Evolutionary conservation across 2,329 filamentous ascomycete genomes (phyloP).

Genomic region (Periconia sp.): DNA sequence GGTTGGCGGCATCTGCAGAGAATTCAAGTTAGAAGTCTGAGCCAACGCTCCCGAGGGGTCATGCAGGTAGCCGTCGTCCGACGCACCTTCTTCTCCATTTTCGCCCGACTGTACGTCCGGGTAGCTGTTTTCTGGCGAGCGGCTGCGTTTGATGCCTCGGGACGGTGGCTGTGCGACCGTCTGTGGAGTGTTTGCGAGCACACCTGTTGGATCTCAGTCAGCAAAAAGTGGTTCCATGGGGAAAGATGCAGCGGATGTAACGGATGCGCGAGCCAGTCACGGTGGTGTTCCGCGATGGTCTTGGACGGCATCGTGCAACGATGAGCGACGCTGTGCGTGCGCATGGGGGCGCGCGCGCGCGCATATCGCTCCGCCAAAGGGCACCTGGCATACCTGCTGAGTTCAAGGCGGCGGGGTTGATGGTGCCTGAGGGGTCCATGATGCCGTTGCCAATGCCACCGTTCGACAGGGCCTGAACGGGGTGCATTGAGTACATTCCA

Average conservation of each 20-base stretch:
- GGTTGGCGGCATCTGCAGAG: conserved; percentile 41
- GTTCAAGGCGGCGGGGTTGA: conserved; percentile 49
- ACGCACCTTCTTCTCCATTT: conserved; percentile 39
- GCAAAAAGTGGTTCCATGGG: conserved; percentile 19
- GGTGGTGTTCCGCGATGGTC: conserved; percentile 9
- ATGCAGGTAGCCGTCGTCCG: conserved; percentile 3
- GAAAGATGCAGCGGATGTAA: conserved; percentile 42
- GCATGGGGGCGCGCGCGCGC: not conserved
- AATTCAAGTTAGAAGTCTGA: conserved; percentile 17
- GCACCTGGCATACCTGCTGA: conserved; percentile 41
- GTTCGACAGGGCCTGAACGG: conserved; percentile 46
- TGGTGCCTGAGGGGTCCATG: conserved; percentile 50
- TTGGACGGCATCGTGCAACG: conserved; percentile 18
- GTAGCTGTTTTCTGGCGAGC: conserved; percentile 47
- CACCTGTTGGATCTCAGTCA: conserved; percentile 33
- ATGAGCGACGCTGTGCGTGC: conserved; percentile 8
- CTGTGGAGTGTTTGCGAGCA: conserved; percentile 37
- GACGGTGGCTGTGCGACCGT: conserved; percentile 40
- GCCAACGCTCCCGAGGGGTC: no score
- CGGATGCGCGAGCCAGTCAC: conserved; percentile 23
- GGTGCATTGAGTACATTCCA: conserved; percentile 51
- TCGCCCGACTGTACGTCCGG: conserved; percentile 39
- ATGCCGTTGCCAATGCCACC: conserved; percentile 47
- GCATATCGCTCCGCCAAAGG: conserved; percentile 3
- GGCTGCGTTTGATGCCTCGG: conserved; percentile 49